Conservation (phyloP, 768 basidiomycete genomes). For the Boletus pseudo-olivaceus region DNA sequence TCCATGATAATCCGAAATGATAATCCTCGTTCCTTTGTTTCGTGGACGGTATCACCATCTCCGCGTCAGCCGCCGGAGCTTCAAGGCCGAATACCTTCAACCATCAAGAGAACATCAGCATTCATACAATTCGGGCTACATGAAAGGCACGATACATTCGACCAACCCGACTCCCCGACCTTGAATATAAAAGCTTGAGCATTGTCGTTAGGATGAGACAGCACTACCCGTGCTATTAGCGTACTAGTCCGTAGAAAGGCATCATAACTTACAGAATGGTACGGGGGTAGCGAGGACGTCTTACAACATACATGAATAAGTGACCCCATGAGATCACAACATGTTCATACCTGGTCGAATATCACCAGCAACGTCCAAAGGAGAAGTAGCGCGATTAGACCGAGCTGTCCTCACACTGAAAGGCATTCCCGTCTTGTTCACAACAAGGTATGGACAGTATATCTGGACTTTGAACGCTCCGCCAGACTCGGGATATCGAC, state of each 20-base stretch:
- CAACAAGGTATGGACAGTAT: slow-evolving; percentile 82
- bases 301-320: slow-evolving; percentile 20
- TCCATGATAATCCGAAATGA: slow-evolving; percentile 87
- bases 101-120: slow-evolving; percentile 7
- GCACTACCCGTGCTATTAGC: slow-evolving; percentile 48
- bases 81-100: slow-evolving; percentile 80
- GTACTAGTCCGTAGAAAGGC: slow-evolving; percentile 1
- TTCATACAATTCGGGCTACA: not conserved
- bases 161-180: slow-evolving; percentile 84
- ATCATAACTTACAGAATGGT: slow-evolving; percentile 72
- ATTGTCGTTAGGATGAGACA: slow-evolving; percentile 77
- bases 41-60: slow-evolving; percentile 65
- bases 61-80: slow-evolving; percentile 87
- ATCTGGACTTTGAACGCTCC: slow-evolving; percentile 96
- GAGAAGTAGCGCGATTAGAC: slow-evolving; percentile 56
- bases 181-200: slow-evolving; percentile 83
- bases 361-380: slow-evolving; percentile 85
- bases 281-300: slow-evolving; percentile 49
- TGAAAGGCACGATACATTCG: slow-evolving; percentile 51
- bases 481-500: slow-evolving; percentile 83
- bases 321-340: slow-evolving; percentile 11
- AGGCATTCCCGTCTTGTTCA: slow-evolving; percentile 91
- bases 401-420: slow-evolving; percentile 68
- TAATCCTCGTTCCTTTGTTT: slow-evolving; percentile 62
- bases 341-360: slow-evolving; percentile 49